A percentile compares a stretch with the other conserved stretches of the same genome.
Evolutionary conservation across 2,329 filamentous ascomycete genomes (phyloP).

Genomic region (Aureobasidium sp.): DNA sequence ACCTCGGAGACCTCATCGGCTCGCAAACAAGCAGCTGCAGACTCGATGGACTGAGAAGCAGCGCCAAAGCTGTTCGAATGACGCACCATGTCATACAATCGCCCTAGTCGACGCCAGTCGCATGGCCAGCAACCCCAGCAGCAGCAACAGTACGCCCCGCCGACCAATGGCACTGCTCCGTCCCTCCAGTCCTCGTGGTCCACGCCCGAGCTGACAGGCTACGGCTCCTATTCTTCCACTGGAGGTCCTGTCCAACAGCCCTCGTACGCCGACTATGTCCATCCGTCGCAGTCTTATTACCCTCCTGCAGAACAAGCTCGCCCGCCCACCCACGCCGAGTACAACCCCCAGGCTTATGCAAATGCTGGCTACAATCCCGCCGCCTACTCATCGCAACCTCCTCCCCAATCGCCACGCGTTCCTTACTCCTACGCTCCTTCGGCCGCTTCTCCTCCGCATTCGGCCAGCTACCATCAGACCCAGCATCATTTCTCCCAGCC

Average conservation of each 20-base stretch:
- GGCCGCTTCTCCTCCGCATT: slow-evolving; percentile 1
- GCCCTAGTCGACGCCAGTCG: slow-evolving; percentile 9
- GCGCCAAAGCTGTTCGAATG: background rate
- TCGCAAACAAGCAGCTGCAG: background rate
- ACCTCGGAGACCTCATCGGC: background rate
- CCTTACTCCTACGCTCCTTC: slow-evolving; percentile 7
- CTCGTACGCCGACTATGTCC: slow-evolving; percentile 2
- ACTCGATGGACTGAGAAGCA: background rate
- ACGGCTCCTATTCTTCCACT: background rate
- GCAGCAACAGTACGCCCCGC: background rate
- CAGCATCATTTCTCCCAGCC: slow-evolving; percentile 5
- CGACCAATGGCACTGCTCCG: background rate
- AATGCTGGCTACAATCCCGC: slow-evolving; percentile 18
- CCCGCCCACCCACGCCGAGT: background rate
- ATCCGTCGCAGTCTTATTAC: slow-evolving; percentile 5
- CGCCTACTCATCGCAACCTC: slow-evolving; percentile 16
- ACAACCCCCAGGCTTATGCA: slow-evolving; percentile 13
- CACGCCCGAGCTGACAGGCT: slow-evolving; percentile 13
- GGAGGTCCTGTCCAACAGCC: slow-evolving; percentile 11
- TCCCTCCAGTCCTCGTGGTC: slow-evolving; percentile 11
- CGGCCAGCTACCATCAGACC: slow-evolving; percentile 6
- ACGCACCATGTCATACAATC: slow-evolving; percentile 13
- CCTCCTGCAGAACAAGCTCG: background rate
- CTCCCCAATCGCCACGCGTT: background rate
- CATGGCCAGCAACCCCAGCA: slow-evolving; percentile 6